Evolutionary conservation across 2,329 filamentous ascomycete genomes (phyloP), one percentile per base, ranked within the genome.

Genomic region (Colletotrichum sp.): DNA sequence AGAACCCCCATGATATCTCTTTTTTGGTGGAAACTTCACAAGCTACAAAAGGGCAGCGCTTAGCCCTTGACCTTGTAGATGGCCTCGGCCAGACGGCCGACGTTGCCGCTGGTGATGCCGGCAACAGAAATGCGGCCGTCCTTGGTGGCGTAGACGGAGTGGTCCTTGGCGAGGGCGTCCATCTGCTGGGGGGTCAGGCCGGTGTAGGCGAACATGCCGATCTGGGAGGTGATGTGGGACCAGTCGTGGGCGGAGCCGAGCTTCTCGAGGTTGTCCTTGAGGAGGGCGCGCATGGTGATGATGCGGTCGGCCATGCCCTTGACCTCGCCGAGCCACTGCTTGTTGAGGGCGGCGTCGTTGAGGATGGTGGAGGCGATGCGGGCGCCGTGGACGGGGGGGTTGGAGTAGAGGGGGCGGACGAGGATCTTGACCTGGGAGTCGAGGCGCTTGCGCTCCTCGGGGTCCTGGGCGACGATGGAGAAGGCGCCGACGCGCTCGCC

Each of bases 141-240:
- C 90, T 95, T 97, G 87, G 97, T 99, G 79, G 96, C 96, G 85
- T 99, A 99, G 82, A 99, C 96, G 77, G 95, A 98, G 91, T 97
- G 95, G 90, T 99, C 95, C 90, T 98, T 96, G 80, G 96, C 95
- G 78, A 99, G 90, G 82, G 89, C 89, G 72, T 96, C 94, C 95
- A 99, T 98, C 89, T 98, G 95, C 88, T 96, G 93, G 71, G 96
- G 89, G 81, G 90, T 96, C 82, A 99, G 89, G 78, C 97, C 97
- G 68, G 97, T 99, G 91, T 98, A 99, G 81, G 97, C 96, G 84
- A 99, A 99, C 97, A 99, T 99, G 89, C 97, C 97, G 83, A 99
- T 99, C 92, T 98, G 95, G 88, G 91, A 96, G 80, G 97, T 99
- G 88, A 99, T 99, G 91, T 99, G 97, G 86, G 94, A 95, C 97